Percentiles rank a stretch among this genome's conserved stretches.
Evolutionary conservation across 129 eudicot genomes (phyloP).

Genomic region (Erigeron canadensis): DNA sequence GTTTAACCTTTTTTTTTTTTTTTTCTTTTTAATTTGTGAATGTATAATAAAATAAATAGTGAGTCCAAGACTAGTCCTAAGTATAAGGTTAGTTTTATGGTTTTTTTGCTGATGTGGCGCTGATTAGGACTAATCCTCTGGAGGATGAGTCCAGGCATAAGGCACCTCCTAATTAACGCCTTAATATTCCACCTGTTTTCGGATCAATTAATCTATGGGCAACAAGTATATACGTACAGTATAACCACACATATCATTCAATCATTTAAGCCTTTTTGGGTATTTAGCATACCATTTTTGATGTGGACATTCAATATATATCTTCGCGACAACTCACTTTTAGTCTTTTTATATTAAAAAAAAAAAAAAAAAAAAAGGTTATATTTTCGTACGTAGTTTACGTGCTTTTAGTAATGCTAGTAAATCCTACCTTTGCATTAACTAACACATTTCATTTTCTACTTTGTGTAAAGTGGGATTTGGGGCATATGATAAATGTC

Average conservation of each 20-base stretch:
- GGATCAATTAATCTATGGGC: not conserved
- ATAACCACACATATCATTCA: not conserved
- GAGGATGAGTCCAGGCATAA: too few relatives aligned
- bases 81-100: too few relatives aligned
- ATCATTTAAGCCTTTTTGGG: not conserved
- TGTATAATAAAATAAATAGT: too few relatives aligned
- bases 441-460: constrained; percentile 1
- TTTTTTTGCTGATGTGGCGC: too few relatives aligned
- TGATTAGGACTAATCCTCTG: too few relatives aligned
- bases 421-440: not conserved
- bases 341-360: too few relatives aligned
- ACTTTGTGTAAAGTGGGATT: not conserved
- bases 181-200: not conserved
- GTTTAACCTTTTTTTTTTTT: too few relatives aligned
- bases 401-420: not conserved
- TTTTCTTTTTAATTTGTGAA: too few relatives aligned
- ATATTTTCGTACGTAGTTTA: not conserved
- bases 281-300: not conserved
- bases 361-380: not conserved
- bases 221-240: not conserved
- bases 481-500: not conserved
- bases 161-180: too few relatives aligned
- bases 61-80: too few relatives aligned
- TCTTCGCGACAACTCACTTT: constrained; percentile 1
- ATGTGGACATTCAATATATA: not conserved